A percentile compares a stretch with the other conserved stretches of the same genome.
Conservation (phyloP, 305 asterid genomes). For the Fraxinus floribunda region DNA sequence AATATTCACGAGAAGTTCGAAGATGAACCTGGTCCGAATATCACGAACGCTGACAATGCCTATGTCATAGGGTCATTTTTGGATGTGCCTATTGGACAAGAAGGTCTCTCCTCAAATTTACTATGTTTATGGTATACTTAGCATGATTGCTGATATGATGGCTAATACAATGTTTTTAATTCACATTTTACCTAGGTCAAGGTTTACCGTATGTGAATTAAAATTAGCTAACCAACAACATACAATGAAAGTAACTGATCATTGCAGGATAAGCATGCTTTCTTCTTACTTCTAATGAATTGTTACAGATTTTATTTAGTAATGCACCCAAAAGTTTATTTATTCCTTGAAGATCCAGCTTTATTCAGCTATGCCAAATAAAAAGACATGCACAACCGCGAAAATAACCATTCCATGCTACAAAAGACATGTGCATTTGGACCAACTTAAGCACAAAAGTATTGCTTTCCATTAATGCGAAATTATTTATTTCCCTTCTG, state of each 20-base stretch:
- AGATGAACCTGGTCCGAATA: conserved; percentile 66
- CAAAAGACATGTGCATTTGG: background rate
- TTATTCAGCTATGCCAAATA: conserved; percentile 7
- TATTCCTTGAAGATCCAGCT: conserved; percentile 8
- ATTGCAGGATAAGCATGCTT: conserved; percentile 1
- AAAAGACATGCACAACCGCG: background rate
- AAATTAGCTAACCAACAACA: background rate
- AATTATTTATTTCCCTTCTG: background rate
- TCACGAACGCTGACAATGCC: conserved; percentile 56
- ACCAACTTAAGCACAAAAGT: conserved; percentile 8
- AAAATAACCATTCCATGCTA: conserved; percentile 3
- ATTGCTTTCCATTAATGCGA: conserved; percentile 2
- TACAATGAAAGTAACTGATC: background rate
- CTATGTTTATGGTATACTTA: conserved; percentile 16
- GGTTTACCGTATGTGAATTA: background rate
- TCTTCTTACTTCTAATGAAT: conserved; percentile 4
- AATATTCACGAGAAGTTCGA: conserved; percentile 74
- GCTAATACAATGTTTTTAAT: background rate
- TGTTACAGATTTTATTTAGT: conserved; percentile 3
- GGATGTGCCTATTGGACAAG: conserved; percentile 95
- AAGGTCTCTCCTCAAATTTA: conserved; percentile 49
- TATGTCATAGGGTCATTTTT: conserved; percentile 85
- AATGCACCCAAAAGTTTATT: conserved; percentile 7
- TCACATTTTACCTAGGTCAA: background rate
- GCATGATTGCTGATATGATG: background rate